Percentiles rank a stretch among this genome's conserved stretches.
Evolutionary conservation across 208 protist species (phyloP).

Genomic region (Trypanosoma scelopori): DNA sequence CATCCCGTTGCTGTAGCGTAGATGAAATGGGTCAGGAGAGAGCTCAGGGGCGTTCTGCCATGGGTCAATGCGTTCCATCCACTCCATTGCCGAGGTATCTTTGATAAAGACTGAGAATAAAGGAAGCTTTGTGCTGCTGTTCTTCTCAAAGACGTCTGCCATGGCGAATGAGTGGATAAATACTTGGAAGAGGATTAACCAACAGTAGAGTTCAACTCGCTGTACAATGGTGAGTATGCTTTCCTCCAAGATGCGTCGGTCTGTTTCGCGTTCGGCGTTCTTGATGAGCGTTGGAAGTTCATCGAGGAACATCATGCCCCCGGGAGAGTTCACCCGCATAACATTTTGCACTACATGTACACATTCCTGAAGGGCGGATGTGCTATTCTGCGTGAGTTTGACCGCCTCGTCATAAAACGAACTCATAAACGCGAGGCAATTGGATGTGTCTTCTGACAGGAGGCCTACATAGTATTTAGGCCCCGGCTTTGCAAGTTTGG

Average conservation of each 20-base stretch:
- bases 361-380: conserved; percentile 17
- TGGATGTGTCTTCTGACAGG: conserved; percentile 13
- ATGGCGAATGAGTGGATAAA: conserved; percentile 42
- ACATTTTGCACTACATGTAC: conserved; percentile 12
- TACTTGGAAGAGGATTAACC: conserved; percentile 60
- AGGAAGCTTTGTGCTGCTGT: conserved; percentile 14
- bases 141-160: conserved; percentile 10
- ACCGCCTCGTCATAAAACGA: conserved; percentile 20
- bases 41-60: conserved; percentile 34
- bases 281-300: conserved; percentile 25
- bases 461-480: background rate
- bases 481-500: background rate
- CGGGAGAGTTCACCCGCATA: conserved; percentile 25
- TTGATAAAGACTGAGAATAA: conserved; percentile 52
- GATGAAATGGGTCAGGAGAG: conserved; percentile 61
- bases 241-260: conserved; percentile 26
- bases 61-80: conserved; percentile 71
- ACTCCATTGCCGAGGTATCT: conserved; percentile 27
- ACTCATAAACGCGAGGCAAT: conserved; percentile 22
- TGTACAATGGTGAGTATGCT: conserved; percentile 23
- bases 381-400: conserved; percentile 12
- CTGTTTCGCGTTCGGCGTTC: conserved; percentile 14
- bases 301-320: conserved; percentile 32
- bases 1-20: conserved; percentile 77
- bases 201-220: conserved; percentile 58